phyloP scores from a whole-genome alignment of 495 filamentous ascomycete genomes.

The Lasiosphaeriaceae sp. region DNA sequence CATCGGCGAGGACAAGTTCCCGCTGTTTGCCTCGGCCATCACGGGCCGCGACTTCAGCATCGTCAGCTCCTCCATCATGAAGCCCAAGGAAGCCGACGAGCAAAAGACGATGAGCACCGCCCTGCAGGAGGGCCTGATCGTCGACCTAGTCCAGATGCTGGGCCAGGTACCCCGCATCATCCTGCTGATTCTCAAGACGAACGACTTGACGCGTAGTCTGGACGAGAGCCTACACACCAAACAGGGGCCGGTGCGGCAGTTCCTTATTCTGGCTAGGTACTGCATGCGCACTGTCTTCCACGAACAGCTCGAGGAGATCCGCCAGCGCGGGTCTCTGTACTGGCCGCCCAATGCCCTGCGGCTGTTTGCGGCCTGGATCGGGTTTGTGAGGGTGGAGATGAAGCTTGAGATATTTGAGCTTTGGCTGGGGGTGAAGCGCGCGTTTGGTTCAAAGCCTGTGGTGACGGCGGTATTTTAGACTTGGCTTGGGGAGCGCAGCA shows the following conservation, averaged over 20 bases:
- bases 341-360: constrained; percentile 49
- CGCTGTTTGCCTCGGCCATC: constrained; percentile 92
- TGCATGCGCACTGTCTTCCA: constrained; percentile 84
- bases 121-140: constrained; percentile 81
- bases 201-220: constrained; percentile 90
- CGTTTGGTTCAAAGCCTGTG: neutral
- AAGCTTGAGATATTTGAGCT: constrained; percentile 57
- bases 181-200: constrained; percentile 94
- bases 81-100: constrained; percentile 63
- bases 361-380: constrained; percentile 48
- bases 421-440: constrained; percentile 48
- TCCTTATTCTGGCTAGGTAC: constrained; percentile 91
- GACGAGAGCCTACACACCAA: constrained; percentile 92
- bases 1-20: constrained; percentile 87
- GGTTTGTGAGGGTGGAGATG: constrained; percentile 46
- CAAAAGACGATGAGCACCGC: constrained; percentile 77
- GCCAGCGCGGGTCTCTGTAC: constrained; percentile 37
- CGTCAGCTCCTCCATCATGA: constrained; percentile 57
- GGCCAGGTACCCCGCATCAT: constrained; percentile 88
- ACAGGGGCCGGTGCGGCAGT: constrained; percentile 81
- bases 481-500: no score
- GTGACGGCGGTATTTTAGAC: no score
- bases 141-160: constrained; percentile 81
- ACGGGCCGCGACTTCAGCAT: constrained; percentile 88
- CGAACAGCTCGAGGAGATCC: constrained; percentile 74